A percentile compares a stretch with the other conserved stretches of the same genome.
Evolutionary conservation across 768 basidiomycete genomes (phyloP).

Genomic region (Termitomyces sp.): DNA sequence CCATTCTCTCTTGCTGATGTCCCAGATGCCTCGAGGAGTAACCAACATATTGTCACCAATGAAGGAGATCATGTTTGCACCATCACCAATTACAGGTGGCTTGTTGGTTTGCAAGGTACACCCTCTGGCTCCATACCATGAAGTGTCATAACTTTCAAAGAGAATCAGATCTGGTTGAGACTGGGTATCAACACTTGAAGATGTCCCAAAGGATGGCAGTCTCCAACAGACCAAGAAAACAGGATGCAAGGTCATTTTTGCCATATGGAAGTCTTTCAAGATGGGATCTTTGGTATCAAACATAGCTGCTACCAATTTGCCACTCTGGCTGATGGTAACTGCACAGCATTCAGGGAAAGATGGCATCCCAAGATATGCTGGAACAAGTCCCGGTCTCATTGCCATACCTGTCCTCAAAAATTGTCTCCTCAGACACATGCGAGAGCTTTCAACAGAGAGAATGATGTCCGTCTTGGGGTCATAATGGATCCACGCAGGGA

Average conservation of each 20-base stretch:
- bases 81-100: not conserved
- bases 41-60: not conserved
- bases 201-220: not conserved
- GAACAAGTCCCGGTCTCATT: not conserved
- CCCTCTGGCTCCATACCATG: not conserved
- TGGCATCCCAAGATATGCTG: not conserved
- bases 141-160: not conserved
- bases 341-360: not conserved
- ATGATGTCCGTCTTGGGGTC: not conserved
- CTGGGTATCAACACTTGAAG: not conserved
- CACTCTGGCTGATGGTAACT: not conserved
- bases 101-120: not conserved
- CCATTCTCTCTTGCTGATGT: conserved; percentile 1
- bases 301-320: not conserved
- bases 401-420: conserved; percentile 2
- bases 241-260: not conserved
- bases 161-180: not conserved
- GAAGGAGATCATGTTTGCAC: not conserved
- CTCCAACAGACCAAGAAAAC: conserved; percentile 4
- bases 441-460: not conserved
- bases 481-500: conserved; percentile 3
- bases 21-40: conserved; percentile 5
- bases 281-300: not conserved
- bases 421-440: not conserved
- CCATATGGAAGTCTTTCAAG: too few species aligned